A percentile compares a stretch with the other conserved stretches of the same genome.
Conservation (phyloP, 768 basidiomycete species). For the Epithele typhae region DNA sequence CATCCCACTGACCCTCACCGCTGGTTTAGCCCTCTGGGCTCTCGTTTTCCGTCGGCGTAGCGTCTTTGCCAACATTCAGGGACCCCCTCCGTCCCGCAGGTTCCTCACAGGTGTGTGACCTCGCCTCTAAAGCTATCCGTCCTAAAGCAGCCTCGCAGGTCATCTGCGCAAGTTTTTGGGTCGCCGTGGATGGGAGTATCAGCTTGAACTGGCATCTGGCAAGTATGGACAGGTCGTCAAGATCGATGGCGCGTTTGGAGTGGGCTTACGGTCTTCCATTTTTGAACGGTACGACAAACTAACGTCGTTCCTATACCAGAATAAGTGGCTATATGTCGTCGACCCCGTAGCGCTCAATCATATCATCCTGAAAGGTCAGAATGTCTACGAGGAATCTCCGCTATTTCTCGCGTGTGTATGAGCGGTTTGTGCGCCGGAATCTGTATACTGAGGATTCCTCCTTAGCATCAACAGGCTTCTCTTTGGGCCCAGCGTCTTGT, state of each 20-base stretch:
- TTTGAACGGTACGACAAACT: neutral
- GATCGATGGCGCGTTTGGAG: slow-evolving; percentile 5
- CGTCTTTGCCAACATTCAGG: slow-evolving; percentile 6
- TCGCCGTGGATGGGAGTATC: slow-evolving; percentile 4
- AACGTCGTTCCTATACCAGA: neutral
- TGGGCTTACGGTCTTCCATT: neutral
- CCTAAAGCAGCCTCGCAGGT: too few species aligned
- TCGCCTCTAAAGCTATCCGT: neutral
- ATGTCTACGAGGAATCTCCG: slow-evolving; percentile 22
- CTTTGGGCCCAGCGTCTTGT: slow-evolving; percentile 4
- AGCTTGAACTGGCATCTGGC: neutral
- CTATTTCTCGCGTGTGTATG: slow-evolving; percentile 5
- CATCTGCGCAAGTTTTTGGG: slow-evolving; percentile 1
- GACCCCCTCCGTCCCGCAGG: neutral
- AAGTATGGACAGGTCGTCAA: slow-evolving; percentile 6
- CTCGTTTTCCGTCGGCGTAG: too few species aligned
- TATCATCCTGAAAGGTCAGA: slow-evolving; percentile 24
- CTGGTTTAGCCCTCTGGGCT: too few species aligned
- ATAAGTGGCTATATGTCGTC: slow-evolving; percentile 4
- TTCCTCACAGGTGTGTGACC: neutral
- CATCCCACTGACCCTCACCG: too few species aligned
- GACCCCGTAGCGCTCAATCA: slow-evolving; percentile 11
- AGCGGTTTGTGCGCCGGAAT: too few species aligned
- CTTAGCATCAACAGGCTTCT: neutral
- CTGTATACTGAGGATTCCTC: neutral